phyloP scores from a whole-genome alignment of 2,329 filamentous ascomycete genomes.

The Conoideocrella luteorostrata region DNA sequence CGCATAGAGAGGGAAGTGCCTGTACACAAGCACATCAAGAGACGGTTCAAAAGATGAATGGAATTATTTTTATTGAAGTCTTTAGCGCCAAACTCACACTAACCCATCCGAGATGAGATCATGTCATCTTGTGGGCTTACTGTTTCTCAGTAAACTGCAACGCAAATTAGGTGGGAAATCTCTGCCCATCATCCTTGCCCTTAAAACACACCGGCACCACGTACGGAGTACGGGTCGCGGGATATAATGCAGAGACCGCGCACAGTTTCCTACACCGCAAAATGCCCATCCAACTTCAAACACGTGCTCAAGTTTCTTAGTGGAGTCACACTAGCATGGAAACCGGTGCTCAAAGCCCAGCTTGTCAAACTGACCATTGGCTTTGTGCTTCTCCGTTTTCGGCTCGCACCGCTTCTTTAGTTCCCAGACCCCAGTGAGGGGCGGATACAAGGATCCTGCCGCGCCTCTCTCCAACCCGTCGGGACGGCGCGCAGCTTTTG shows the following conservation, averaged over 20 bases:
- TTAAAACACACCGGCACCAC: neutral
- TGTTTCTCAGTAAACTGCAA: too few relatives aligned
- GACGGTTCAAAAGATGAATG: neutral
- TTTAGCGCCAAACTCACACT: too few relatives aligned
- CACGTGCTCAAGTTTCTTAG: conserved; percentile 25
- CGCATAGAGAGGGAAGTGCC: neutral
- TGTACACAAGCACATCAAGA: neutral
- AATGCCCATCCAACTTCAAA: conserved; percentile 26
- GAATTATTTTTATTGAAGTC: neutral
- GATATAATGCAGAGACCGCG: conserved; percentile 4
- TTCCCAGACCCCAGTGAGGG: conserved; percentile 14
- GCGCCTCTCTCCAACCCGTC: conserved; percentile 13
- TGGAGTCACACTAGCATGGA: conserved; percentile 11
- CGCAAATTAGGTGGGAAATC: too few relatives aligned
- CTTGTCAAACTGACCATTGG: conserved; percentile 1
- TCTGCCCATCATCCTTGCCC: neutral
- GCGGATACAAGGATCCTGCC: conserved; percentile 17
- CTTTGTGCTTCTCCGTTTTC: conserved; percentile 20
- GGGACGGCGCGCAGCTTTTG: conserved; percentile 8
- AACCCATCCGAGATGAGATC: too few relatives aligned
- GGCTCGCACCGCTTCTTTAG: conserved; percentile 31
- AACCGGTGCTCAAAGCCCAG: conserved; percentile 2
- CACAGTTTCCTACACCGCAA: conserved; percentile 13
- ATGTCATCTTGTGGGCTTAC: too few relatives aligned
- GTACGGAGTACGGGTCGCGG: neutral